These are phyloP conservation scores for Blastobotrys proliferans DNA, from an alignment of 1,139 yeast genomes.

Conservation along the genomic window DNA sequence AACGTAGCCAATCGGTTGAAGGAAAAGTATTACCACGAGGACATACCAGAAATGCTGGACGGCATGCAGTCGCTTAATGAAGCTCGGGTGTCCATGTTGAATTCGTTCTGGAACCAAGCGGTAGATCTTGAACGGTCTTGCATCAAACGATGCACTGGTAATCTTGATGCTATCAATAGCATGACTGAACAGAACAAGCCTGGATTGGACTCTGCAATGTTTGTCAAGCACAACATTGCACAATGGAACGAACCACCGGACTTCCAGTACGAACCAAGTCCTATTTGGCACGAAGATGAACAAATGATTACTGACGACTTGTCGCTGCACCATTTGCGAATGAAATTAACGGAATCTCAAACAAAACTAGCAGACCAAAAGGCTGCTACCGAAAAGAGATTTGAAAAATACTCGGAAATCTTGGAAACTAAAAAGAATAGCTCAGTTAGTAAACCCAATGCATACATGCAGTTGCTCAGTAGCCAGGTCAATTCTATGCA, in stretches of 20 bases:
- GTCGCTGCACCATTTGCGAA: constrained; percentile 64
- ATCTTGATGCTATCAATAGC: constrained; percentile 49
- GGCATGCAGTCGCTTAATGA: constrained; percentile 83
- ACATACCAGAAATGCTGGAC: constrained; percentile 86
- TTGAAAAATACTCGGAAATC: constrained; percentile 28
- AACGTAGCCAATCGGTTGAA: constrained; percentile 84
- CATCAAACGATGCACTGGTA: constrained; percentile 49
- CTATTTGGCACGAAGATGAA: constrained; percentile 97
- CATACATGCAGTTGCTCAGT: constrained; percentile 46
- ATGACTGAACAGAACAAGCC: constrained; percentile 73
- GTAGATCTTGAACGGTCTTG: constrained; percentile 58
- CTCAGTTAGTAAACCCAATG: constrained; percentile 23
- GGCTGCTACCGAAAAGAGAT: constrained; percentile 32
- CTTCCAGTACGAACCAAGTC: constrained; percentile 78
- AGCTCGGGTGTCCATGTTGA: constrained; percentile 66
- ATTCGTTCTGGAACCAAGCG: constrained; percentile 65
- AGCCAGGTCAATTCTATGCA: constrained; percentile 54
- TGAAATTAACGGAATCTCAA: constrained; percentile 44
- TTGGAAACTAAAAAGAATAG: constrained; percentile 24
- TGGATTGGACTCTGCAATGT: constrained; percentile 80
- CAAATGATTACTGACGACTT: constrained; percentile 57
- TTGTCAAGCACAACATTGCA: constrained; percentile 75
- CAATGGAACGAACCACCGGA: constrained; percentile 86
- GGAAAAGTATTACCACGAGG: constrained; percentile 91
- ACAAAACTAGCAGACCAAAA: constrained; percentile 25